These are phyloP conservation scores for Coniosporium tulheliwenetii DNA, from an alignment of 2,329 filamentous ascomycete species.

Conservation along the genomic window DNA sequence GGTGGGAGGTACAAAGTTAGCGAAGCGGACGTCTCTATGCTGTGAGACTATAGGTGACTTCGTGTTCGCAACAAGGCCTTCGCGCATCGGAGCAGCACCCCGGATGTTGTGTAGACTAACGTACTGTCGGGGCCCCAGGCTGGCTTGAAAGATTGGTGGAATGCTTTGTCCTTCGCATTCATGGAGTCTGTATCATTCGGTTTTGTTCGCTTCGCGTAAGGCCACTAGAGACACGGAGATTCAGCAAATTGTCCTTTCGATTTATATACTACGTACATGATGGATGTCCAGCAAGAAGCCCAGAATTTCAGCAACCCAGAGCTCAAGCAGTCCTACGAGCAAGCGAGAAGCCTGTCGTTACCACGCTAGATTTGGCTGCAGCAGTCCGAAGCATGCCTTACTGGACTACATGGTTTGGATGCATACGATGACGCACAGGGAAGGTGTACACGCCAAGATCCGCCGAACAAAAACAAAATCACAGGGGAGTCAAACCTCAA, in stretches of 20 bases:
- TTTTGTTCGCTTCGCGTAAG: slow-evolving; percentile 67
- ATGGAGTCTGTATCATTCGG: slow-evolving; percentile 48
- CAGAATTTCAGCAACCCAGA: no score
- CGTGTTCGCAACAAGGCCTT: slow-evolving; percentile 36
- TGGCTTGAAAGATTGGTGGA: slow-evolving; percentile 60
- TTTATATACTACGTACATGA: slow-evolving; percentile 28
- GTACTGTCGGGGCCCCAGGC: slow-evolving; percentile 64
- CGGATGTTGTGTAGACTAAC: slow-evolving; percentile 46
- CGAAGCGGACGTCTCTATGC: slow-evolving; percentile 48
- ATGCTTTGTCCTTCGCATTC: slow-evolving; percentile 47
- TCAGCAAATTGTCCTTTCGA: slow-evolving; percentile 23
- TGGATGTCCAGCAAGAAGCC: slow-evolving; percentile 1
- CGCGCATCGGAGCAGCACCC: slow-evolving; percentile 21
- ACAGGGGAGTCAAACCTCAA: slow-evolving; percentile 70
- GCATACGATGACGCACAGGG: no score
- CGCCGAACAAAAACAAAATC: slow-evolving; percentile 9
- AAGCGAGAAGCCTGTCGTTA: no score
- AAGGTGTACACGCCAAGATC: slow-evolving; percentile 1
- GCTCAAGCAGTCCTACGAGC: no score
- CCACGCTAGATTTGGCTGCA: no score
- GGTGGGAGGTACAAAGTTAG: slow-evolving; percentile 38
- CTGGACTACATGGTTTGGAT: no score
- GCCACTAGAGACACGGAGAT: slow-evolving; percentile 48
- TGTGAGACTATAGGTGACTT: slow-evolving; percentile 47
- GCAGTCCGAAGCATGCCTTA: no score